Conservation (phyloP, 768 basidiomycete species). For the Daedalea quercina region DNA sequence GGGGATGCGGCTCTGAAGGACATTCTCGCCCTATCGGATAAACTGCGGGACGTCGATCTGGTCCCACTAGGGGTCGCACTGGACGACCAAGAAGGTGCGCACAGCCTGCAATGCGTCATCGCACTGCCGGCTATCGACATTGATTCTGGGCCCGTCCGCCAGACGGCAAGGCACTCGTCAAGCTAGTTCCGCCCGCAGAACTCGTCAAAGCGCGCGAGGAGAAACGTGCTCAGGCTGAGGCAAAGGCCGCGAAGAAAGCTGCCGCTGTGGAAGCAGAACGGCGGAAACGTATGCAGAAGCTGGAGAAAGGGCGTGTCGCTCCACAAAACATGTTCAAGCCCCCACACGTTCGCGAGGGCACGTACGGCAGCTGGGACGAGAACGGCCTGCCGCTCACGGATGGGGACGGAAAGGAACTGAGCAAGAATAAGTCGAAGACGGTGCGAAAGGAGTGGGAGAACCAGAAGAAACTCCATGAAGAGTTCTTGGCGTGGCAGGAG, state of each 20-base stretch:
- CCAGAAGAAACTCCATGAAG: conserved; percentile 78
- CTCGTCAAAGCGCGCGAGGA: conserved; percentile 84
- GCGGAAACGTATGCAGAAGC: conserved; percentile 62
- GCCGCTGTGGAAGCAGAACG: conserved; percentile 58
- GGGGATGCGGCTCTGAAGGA: conserved; percentile 63
- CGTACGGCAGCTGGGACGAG: conserved; percentile 82
- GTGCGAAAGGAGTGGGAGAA: conserved; percentile 60
- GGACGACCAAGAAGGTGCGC: conserved; percentile 89
- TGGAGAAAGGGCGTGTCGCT: conserved; percentile 78
- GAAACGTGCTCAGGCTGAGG: conserved; percentile 68
- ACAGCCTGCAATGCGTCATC: background rate
- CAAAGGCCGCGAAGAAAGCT: conserved; percentile 76
- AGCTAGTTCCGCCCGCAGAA: conserved; percentile 78
- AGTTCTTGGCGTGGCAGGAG: conserved; percentile 53
- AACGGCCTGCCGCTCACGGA: conserved; percentile 83
- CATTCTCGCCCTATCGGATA: conserved; percentile 83
- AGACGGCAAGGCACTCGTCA: conserved; percentile 96
- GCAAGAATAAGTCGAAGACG: conserved; percentile 77
- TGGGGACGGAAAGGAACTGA: conserved; percentile 74
- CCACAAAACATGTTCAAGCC: conserved; percentile 82
- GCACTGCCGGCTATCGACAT: background rate
- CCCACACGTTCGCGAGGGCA: conserved; percentile 64
- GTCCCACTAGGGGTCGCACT: conserved; percentile 93
- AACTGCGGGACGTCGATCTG: conserved; percentile 82
- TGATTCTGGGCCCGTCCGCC: conserved; percentile 1